These are phyloP conservation scores for Xylariales sp. DNA, from an alignment of 2,329 filamentous ascomycete species.

Conservation along the genomic window DNA sequence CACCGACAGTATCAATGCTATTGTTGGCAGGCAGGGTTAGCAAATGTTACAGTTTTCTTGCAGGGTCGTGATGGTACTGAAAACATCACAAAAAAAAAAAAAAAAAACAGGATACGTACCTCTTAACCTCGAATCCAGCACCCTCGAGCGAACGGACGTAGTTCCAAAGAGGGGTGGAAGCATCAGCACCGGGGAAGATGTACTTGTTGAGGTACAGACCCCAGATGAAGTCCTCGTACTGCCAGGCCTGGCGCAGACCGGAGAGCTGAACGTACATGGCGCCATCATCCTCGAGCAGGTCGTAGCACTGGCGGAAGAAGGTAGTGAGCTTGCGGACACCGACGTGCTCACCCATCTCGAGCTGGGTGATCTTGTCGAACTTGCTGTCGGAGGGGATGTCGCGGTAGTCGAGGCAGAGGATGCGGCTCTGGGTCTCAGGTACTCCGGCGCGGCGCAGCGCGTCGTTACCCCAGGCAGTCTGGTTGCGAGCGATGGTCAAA, in stretches of 20 bases:
- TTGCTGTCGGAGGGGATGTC: slow-evolving; percentile 63
- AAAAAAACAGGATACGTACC: no score
- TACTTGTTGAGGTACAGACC: slow-evolving; percentile 99
- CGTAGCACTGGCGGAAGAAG: slow-evolving; percentile 79
- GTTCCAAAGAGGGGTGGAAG: slow-evolving; percentile 82
- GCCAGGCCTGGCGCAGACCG: slow-evolving; percentile 87
- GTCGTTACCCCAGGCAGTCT: slow-evolving; percentile 90
- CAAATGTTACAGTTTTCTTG: no score
- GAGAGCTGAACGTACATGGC: slow-evolving; percentile 91
- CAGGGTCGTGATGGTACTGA: neutral
- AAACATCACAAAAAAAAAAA: no score
- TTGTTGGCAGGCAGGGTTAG: no score
- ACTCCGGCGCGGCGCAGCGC: slow-evolving; percentile 76
- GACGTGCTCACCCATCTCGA: slow-evolving; percentile 97
- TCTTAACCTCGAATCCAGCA: slow-evolving; percentile 83
- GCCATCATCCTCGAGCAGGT: slow-evolving; percentile 93
- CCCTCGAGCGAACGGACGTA: slow-evolving; percentile 78
- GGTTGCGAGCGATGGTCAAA: slow-evolving; percentile 87
- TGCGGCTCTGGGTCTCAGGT: slow-evolving; percentile 76
- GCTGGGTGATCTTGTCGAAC: slow-evolving; percentile 90
- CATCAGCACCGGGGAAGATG: slow-evolving; percentile 91
- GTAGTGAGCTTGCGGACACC: slow-evolving; percentile 77
- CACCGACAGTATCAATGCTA: slow-evolving; percentile 77
- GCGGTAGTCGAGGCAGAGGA: slow-evolving; percentile 92
- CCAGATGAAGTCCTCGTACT: slow-evolving; percentile 95